Percentiles rank a stretch among this genome's conserved stretches.
Conservation (phyloP, 2,329 filamentous ascomycete genomes). For the Zalaria sp. region DNA sequence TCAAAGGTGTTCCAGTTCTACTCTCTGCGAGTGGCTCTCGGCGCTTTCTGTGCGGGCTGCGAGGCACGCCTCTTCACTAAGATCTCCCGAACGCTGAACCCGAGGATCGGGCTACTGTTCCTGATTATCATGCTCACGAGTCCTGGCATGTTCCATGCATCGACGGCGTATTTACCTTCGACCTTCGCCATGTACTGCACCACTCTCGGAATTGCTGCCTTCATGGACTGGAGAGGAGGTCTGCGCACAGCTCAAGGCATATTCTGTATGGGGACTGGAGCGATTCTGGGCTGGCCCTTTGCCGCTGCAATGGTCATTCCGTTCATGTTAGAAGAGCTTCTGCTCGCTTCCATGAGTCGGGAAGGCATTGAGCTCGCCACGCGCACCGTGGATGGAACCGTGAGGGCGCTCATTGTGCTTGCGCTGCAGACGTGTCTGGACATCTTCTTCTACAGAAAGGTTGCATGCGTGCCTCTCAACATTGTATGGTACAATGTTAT, state of each 20-base stretch:
- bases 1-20: slow-evolving; percentile 62
- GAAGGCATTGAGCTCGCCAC: slow-evolving; percentile 35
- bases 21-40: slow-evolving; percentile 63
- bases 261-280: slow-evolving; percentile 78
- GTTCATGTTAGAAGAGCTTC: slow-evolving; percentile 63
- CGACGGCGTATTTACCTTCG: slow-evolving; percentile 74
- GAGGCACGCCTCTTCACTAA: slow-evolving; percentile 71
- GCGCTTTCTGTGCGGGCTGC: slow-evolving; percentile 62
- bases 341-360: slow-evolving; percentile 35
- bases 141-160: slow-evolving; percentile 88
- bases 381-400: slow-evolving; percentile 52
- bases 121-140: slow-evolving; percentile 62
- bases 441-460: slow-evolving; percentile 70
- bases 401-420: slow-evolving; percentile 53
- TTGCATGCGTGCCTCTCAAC: slow-evolving; percentile 70
- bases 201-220: slow-evolving; percentile 74
- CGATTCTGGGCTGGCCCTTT: slow-evolving; percentile 89
- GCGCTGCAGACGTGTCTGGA: slow-evolving; percentile 60
- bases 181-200: slow-evolving; percentile 94
- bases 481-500: slow-evolving; percentile 96
- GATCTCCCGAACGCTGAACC: slow-evolving; percentile 62
- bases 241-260: slow-evolving; percentile 71
- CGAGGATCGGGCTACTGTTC: slow-evolving; percentile 74
- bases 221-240: slow-evolving; percentile 78
- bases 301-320: slow-evolving; percentile 68